These are phyloP conservation scores for Nakaseomyces sp. DNA, from an alignment of 1,139 yeast species.

Conservation along the genomic window DNA sequence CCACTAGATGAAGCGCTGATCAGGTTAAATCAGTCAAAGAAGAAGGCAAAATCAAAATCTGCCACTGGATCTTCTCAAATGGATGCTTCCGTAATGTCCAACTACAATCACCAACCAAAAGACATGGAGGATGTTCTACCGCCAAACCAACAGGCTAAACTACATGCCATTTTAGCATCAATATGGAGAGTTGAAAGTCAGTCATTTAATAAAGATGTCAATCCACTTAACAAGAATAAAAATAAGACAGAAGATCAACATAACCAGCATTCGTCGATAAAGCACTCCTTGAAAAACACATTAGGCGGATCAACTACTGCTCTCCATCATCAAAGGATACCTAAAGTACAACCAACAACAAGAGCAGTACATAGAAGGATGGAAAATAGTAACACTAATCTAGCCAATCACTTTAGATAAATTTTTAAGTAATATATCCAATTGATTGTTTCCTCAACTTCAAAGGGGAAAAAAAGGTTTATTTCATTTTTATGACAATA, in stretches of 20 bases:
- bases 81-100: background rate
- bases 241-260: conserved; percentile 7
- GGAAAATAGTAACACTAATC: conserved; percentile 16
- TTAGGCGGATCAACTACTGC: conserved; percentile 15
- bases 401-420: background rate
- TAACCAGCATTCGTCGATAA: conserved; percentile 9
- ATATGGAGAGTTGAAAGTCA: conserved; percentile 29
- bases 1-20: conserved; percentile 59
- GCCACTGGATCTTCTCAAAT: conserved; percentile 7
- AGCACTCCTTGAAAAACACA: conserved; percentile 19
- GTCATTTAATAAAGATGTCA: conserved; percentile 22
- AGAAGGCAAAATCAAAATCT: conserved; percentile 12
- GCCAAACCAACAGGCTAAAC: conserved; percentile 16
- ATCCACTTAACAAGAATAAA: conserved; percentile 17
- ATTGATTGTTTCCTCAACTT: background rate
- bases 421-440: too few relatives aligned
- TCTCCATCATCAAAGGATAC: conserved; percentile 23
- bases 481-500: too few relatives aligned
- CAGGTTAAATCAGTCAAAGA: conserved; percentile 31
- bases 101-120: conserved; percentile 9
- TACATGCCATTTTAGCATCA: conserved; percentile 20
- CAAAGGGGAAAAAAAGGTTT: too few relatives aligned
- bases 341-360: conserved; percentile 29
- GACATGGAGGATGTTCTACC: conserved; percentile 20
- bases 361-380: conserved; percentile 30